Base-by-base conservation (phyloP, 2,329 filamentous ascomycete species). In the Colletotrichum sp. region DNA sequence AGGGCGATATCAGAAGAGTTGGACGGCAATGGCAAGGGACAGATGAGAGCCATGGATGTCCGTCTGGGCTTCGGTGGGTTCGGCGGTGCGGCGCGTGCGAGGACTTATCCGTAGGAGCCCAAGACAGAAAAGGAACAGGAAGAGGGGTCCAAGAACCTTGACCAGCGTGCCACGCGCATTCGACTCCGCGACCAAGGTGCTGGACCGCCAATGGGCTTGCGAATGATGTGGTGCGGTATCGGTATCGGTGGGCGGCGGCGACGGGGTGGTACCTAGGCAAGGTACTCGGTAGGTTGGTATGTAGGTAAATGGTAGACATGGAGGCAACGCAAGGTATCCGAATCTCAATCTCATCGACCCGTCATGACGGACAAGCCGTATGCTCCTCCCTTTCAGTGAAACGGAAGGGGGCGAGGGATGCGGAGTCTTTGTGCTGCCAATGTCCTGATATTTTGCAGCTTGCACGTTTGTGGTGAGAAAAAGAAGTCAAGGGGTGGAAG, bases 381-480 rank as follows among this genome's bases (percentile, higher is more conserved):
- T n/a, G n/a, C 29, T 43, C 43, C 55, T 66, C 62, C 66, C 27
- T 63, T 34, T 71, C 58, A 57, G 68, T 73, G 71, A 73, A 67
- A 73, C 71, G 12, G 47, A 71, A 73, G 61, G 62, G 67, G 36
- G 70, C 66, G 51, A 59, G 70, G 34, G 66, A 27, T 71, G 71
- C 68, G 68, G 71, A 73, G 71, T 63, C 62, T 58, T 71, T 66
- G 68, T 71, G 71, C 71, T 66, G 62, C 62, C 38, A 21, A 34
- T 43, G 62, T 58, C 62, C 71, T 71, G 66, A 54, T 29, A 51
- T 71, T 54, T 73, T 31, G 43, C 38, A 34, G 33, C 27, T 59
- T 34, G 43, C n/a, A 34, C 47, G 27, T 59, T 29, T 34, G 62
- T 34, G 18, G 54, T 69, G 12, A 69, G 5, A 70, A 59, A 33